Percentiles rank a stretch among this genome's conserved stretches.
phyloP scores from a whole-genome alignment of 257 asterid genomes.

The Linderniella brevidens region DNA sequence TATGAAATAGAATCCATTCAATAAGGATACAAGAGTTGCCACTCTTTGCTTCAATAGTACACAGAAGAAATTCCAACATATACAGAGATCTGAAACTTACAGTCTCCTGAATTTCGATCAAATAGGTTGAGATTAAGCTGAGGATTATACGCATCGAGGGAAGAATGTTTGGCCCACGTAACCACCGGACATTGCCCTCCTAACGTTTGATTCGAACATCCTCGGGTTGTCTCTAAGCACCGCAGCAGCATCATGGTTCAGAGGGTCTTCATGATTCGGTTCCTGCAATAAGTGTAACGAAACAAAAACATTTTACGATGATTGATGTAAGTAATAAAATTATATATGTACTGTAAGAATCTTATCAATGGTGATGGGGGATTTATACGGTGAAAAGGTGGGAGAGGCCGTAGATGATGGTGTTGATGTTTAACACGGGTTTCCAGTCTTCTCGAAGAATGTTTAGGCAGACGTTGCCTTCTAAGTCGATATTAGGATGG shows the following conservation, averaged over 20 bases:
- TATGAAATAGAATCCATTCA: too few species aligned
- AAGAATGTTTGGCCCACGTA: conserved; percentile 76
- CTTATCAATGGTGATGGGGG: not conserved
- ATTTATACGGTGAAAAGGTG: conserved; percentile 81
- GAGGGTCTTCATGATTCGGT: conserved; percentile 96
- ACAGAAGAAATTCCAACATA: too few species aligned
- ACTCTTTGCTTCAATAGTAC: too few species aligned
- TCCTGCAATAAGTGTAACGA: conserved; percentile 32
- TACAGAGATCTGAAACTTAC: not conserved
- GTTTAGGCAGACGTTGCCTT: conserved; percentile 95
- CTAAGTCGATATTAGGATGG: conserved; percentile 93
- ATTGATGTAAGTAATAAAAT: too few species aligned
- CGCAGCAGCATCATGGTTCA: conserved; percentile 87
- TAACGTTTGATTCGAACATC: conserved; percentile 70
- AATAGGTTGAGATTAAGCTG: not conserved
- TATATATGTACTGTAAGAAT: too few species aligned
- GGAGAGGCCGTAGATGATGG: conserved; percentile 71
- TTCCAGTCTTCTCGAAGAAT: conserved; percentile 99
- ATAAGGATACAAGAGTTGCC: too few species aligned
- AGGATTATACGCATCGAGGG: conserved; percentile 46
- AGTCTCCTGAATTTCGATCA: not conserved
- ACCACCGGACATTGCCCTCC: conserved; percentile 89
- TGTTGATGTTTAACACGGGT: conserved; percentile 87
- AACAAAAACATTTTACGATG: conserved; percentile 8
- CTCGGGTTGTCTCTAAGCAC: conserved; percentile 80